Percentiles rank a stretch among this genome's conserved stretches.
These are phyloP conservation scores for Gillenia trifoliata DNA, from an alignment of 306 rosid genomes.

Conservation along the genomic window DNA sequence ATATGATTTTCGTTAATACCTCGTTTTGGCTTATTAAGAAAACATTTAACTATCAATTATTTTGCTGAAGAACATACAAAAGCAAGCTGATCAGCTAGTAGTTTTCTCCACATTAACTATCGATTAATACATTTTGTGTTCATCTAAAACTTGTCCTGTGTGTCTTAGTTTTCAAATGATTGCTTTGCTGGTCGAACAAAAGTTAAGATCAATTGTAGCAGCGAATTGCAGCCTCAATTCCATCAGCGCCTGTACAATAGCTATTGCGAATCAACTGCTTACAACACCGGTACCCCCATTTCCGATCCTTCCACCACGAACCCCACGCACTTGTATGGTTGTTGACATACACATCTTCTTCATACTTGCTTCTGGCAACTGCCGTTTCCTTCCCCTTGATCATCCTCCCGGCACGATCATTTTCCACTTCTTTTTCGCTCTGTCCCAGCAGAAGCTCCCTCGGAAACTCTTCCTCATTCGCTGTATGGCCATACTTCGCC, in stretches of 20 bases:
- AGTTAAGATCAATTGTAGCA: conserved; percentile 43
- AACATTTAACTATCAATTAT: too few species aligned
- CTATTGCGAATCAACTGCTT: conserved; percentile 51
- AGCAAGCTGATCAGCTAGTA: too few species aligned
- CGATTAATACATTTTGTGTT: too few species aligned
- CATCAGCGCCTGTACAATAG: conserved; percentile 62
- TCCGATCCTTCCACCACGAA: conserved; percentile 78
- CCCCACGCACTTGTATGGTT: conserved; percentile 72
- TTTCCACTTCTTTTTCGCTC: conserved; percentile 64
- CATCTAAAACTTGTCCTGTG: too few species aligned
- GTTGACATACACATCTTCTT: conserved; percentile 51
- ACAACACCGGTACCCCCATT: conserved; percentile 68
- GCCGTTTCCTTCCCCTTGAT: conserved; percentile 56
- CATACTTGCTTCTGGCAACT: conserved; percentile 54
- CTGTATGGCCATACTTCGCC: conserved; percentile 67
- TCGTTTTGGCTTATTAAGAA: too few species aligned
- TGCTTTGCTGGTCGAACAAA: too few species aligned
- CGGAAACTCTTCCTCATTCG: conserved; percentile 47
- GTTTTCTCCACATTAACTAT: too few species aligned
- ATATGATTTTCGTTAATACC: too few species aligned
- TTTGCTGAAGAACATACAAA: too few species aligned
- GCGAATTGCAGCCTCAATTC: conserved; percentile 69
- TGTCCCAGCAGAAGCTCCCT: conserved; percentile 66
- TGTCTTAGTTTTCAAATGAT: too few species aligned
- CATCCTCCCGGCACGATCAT: conserved; percentile 70